Evolutionary conservation across 345 rosid species (phyloP).

Genomic region (Nephelium lappaceum): DNA sequence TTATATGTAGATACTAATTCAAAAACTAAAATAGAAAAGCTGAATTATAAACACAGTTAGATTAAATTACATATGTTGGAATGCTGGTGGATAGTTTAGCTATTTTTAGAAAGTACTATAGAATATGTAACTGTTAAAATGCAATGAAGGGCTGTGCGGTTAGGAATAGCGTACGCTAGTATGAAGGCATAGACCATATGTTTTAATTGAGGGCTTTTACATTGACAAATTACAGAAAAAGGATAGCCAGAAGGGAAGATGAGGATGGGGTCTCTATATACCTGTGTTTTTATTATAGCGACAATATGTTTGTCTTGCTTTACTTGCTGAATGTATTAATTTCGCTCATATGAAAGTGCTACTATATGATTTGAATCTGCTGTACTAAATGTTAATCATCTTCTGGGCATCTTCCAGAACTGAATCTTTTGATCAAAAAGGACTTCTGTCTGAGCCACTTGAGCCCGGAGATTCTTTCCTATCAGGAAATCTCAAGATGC

Average conservation of each 20-base stretch:
- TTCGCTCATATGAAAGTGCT: neutral
- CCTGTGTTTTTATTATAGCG: neutral
- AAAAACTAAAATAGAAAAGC: too few species aligned
- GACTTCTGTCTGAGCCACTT: conserved; percentile 39
- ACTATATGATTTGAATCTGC: neutral
- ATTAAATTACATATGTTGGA: neutral
- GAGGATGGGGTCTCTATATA: neutral
- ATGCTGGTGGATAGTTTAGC: neutral
- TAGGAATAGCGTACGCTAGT: neutral
- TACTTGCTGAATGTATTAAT: neutral
- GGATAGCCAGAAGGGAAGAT: neutral
- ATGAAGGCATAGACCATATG: neutral
- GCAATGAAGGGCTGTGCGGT: neutral
- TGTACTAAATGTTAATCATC: neutral
- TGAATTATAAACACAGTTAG: neutral
- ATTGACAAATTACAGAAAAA: neutral
- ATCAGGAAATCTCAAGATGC: conserved; percentile 76
- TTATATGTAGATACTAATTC: too few species aligned
- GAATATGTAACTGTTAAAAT: neutral
- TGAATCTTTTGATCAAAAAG: conserved; percentile 61
- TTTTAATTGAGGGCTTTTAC: neutral
- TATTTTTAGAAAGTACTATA: neutral
- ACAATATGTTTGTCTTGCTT: neutral
- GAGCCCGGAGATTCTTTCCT: conserved; percentile 51
- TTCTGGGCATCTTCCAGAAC: conserved; percentile 42